Evolutionary conservation across 345 rosid species (phyloP).

Genomic region (Arabidopsis suecica): DNA sequence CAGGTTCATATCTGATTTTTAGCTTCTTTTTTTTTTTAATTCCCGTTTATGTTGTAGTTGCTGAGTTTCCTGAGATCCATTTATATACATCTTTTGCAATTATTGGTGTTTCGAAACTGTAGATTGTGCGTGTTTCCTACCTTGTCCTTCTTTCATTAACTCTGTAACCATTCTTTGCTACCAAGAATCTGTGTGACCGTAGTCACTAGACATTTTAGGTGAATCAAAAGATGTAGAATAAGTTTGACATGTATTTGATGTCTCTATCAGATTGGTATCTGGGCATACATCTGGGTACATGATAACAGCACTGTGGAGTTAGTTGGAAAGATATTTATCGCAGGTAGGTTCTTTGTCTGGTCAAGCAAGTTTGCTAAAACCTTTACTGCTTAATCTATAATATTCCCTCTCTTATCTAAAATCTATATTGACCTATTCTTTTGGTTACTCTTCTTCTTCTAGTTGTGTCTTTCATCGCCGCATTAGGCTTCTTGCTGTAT

Average conservation of each 20-base stretch:
- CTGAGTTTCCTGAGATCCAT: neutral
- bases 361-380: constrained; percentile 32
- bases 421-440: neutral
- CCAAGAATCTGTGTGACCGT: constrained; percentile 17
- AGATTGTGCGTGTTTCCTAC: constrained; percentile 12
- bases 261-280: constrained; percentile 75
- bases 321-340: constrained; percentile 83
- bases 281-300: constrained; percentile 84
- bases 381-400: neutral
- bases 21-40: neutral
- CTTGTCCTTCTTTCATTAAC: constrained; percentile 3
- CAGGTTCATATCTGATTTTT: constrained; percentile 62
- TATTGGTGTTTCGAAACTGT: neutral
- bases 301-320: constrained; percentile 75
- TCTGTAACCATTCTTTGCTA: constrained; percentile 16
- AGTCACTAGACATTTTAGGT: neutral
- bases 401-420: neutral
- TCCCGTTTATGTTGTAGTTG: neutral
- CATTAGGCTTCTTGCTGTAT: constrained; percentile 88
- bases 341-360: constrained; percentile 58
- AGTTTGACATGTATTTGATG: constrained; percentile 18
- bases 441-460: constrained; percentile 37
- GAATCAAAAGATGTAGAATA: neutral
- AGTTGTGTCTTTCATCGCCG: constrained; percentile 92
- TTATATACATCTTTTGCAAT: neutral